These are phyloP conservation scores for Filosporella fistucella DNA, from an alignment of 495 filamentous ascomycete genomes.

Conservation along the genomic window DNA sequence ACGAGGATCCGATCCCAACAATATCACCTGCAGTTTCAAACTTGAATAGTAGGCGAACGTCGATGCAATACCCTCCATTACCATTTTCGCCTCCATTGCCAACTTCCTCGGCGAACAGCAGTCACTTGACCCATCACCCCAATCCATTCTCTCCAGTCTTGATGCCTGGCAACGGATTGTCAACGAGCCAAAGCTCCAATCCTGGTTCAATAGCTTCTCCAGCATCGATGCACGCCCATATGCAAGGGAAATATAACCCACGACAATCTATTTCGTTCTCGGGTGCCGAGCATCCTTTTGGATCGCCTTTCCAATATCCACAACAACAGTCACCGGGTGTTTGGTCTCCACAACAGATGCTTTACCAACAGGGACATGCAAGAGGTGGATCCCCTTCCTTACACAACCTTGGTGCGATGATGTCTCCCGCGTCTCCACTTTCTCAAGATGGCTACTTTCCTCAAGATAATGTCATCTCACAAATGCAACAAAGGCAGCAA, in stretches of 20 bases:
- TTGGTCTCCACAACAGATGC: constrained; percentile 51
- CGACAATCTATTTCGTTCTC: constrained; percentile 49
- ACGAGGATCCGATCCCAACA: constrained; percentile 55
- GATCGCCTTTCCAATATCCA: constrained; percentile 37
- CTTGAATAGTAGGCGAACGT: constrained; percentile 52
- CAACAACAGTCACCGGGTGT: constrained; percentile 38
- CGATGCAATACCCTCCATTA: constrained; percentile 55
- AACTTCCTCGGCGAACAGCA: constrained; percentile 59
- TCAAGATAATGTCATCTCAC: constrained; percentile 19
- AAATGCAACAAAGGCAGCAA: constrained; percentile 54
- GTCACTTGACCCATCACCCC: constrained; percentile 50
- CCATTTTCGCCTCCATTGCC: constrained; percentile 74
- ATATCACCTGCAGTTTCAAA: constrained; percentile 45
- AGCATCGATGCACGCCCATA: constrained; percentile 40
- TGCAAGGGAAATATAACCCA: constrained; percentile 43
- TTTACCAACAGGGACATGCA: constrained; percentile 43
- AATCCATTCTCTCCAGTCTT: constrained; percentile 56
- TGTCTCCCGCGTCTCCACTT: constrained; percentile 46
- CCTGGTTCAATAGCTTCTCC: constrained; percentile 53
- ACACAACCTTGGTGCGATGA: constrained; percentile 39
- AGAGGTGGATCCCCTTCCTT: constrained; percentile 55
- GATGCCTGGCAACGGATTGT: constrained; percentile 42
- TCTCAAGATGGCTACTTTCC: constrained; percentile 39
- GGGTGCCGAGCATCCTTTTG: constrained; percentile 29
- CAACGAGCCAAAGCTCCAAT: constrained; percentile 52